Base-by-base conservation (phyloP, 768 basidiomycete genomes). In the Leccinum arenicola region DNA sequence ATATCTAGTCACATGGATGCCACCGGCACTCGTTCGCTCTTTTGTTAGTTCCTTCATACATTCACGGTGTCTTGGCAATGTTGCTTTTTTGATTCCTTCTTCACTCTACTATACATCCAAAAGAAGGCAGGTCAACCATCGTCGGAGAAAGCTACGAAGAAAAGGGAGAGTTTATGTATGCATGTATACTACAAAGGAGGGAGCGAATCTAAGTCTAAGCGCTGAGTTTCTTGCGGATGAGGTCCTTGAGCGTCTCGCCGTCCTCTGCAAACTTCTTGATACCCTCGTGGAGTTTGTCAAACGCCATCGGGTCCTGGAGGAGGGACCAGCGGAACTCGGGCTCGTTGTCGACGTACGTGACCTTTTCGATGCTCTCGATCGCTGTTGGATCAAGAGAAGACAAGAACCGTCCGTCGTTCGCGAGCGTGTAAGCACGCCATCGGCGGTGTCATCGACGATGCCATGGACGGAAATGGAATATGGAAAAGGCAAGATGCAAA, bases 221-320 rank as follows among this genome's bases (percentile, higher is more conserved):
- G 14, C 52, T 2, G 49, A 92, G 70, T 74, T 88, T 91, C 76
- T 85, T 64, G 75, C 81, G 86, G 73, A 99, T 80, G 64, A 92
- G 73, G 12, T 76, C 74, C 83, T 96, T 97, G 78, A 99, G 87
- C 3, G 91, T 85, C 71, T 86, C 83, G 58, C 93, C 94, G 70
- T 98, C 97, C 79, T 91, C 94, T 53, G 94, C 95, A 72, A 99
- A 99, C 77, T 96, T 97, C 80, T 87, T 88, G 81, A 99, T 97
- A 68, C 97, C 97, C 79, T 98, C 93, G 75, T 97, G 93, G 56
- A 98, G 82, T 81, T 98, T 98, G 75, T 98, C 96, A 72, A 94
- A 96, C n/a, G 96, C 95, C 95, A 98, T 97, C 72, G 82, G 78
- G 76, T 98, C 95, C 70, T 94, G 84, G 69, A 97, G 85, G 58